Evolutionary conservation across 495 filamentous ascomycete species (phyloP).

Genomic region (Neurospora terricola): DNA sequence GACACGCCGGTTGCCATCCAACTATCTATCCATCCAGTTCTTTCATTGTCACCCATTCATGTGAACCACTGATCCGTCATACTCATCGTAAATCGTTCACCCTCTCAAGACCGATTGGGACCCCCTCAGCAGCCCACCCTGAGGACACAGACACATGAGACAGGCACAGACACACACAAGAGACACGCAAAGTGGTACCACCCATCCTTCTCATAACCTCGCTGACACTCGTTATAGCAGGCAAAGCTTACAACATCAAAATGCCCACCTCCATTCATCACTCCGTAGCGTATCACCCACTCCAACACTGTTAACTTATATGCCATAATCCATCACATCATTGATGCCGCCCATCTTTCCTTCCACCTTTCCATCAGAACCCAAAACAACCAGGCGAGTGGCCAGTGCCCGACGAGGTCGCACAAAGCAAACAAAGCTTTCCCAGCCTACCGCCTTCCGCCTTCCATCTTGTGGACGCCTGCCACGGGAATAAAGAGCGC

Average conservation of each 20-base stretch:
- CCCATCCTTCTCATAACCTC: not conserved
- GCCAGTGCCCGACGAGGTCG: conserved; percentile 20
- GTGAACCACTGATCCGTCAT: not conserved
- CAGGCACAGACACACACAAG: not conserved
- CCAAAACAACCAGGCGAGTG: conserved; percentile 19
- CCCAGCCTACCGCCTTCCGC: conserved; percentile 8
- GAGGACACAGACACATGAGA: not conserved
- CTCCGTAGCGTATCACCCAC: not conserved
- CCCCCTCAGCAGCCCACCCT: not conserved
- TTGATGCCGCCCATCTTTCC: conserved; percentile 11
- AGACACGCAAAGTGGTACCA: not conserved
- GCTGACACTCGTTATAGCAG: not conserved
- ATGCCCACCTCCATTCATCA: not conserved
- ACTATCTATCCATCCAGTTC: not conserved
- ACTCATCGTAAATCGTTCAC: not conserved
- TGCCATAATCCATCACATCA: conserved; percentile 25
- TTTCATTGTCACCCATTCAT: not conserved
- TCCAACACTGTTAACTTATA: conserved; percentile 18
- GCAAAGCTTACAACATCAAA: not conserved
- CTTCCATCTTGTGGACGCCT: conserved; percentile 20
- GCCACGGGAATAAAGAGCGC: conserved; percentile 30
- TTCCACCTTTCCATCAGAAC: not conserved
- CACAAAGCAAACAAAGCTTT: conserved; percentile 17
- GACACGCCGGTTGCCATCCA: not conserved
- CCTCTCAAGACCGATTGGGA: not conserved